A percentile compares a stretch with the other conserved stretches of the same genome.
These are phyloP conservation scores for Aspergillus tamarii DNA, from an alignment of 2,329 filamentous ascomycete species.

Conservation along the genomic window DNA sequence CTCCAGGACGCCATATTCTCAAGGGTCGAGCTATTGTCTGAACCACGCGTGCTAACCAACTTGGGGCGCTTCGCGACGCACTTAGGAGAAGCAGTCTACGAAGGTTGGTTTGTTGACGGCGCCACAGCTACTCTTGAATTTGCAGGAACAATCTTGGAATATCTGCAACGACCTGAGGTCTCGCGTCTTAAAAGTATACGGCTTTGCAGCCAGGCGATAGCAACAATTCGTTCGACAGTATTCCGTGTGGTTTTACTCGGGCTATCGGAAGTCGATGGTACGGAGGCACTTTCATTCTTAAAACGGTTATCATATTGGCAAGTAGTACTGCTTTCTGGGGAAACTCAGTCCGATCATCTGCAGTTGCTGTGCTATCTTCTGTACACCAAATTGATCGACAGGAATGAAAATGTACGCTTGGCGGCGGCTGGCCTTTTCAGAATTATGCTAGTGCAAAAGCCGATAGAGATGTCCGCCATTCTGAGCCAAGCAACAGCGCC, in stretches of 20 bases:
- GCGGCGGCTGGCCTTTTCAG: constrained; percentile 84
- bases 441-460: constrained; percentile 92
- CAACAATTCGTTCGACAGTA: constrained; percentile 74
- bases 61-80: constrained; percentile 79
- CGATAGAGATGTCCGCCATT: constrained; percentile 74
- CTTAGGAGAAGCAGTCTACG: constrained; percentile 86
- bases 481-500: constrained; percentile 71
- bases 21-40: constrained; percentile 72
- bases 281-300: constrained; percentile 72
- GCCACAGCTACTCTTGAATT: constrained; percentile 84
- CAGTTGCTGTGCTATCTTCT: constrained; percentile 89
- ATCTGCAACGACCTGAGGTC: constrained; percentile 83
- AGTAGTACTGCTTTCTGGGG: constrained; percentile 80
- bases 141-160: constrained; percentile 80
- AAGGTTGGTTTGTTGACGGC: constrained; percentile 94
- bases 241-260: constrained; percentile 77
- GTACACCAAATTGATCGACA: constrained; percentile 82
- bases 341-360: constrained; percentile 78
- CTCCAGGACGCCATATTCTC: constrained; percentile 71
- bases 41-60: constrained; percentile 85
- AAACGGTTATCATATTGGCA: constrained; percentile 95
- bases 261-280: constrained; percentile 79
- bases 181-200: constrained; percentile 81
- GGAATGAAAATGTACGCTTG: constrained; percentile 67
- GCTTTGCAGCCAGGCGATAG: constrained; percentile 83